Evolutionary conservation across 495 filamentous ascomycete species (phyloP), one percentile per base, ranked within the genome.

Genomic region (Lineolata rhizophorae): DNA sequence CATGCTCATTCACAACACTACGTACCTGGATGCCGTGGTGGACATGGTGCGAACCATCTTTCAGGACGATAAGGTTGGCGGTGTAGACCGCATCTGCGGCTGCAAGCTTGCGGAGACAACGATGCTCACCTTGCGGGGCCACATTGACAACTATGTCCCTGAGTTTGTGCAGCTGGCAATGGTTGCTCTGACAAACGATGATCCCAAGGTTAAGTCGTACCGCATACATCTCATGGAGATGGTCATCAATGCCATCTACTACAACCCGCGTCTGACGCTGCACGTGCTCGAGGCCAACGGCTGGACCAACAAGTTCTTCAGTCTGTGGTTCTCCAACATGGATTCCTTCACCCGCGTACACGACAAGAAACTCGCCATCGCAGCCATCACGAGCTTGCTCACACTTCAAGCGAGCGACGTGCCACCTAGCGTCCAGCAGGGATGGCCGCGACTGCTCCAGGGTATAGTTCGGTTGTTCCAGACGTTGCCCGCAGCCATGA

Each of bases 291-390:
- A 97, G 53, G 50, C 62, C n/a, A 81, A 85, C 34, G 72, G 67
- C 35, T 93, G 80, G 84, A 97, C 87, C n/a, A 95, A 95, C 54
- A 93, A 90, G 56, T 95, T 97, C 54, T 97, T 97, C 65, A 87
- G 75, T 52, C 59, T 82, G 20, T 97, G 87, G 87, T 97, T 97
- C 53, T 75, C 78, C 19, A 93, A 70, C 51, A 97, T 97, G 53
- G 79, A 92, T 37, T 74, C 69, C 50, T 93, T 97, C 57, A 72
- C 70, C 33, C 63, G 87, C 11, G 87, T 97, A 9, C 87, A 97
- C 46, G 87, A 97, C 58, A 97, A 97, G 67, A 95, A 90, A 58
- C 58, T 97, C 20, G 92, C 80, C 20, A 93, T 97, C 49, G 73
- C 82, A 22, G 87, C 82, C 12, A 97, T 97, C 42, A 70, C 76